These are phyloP conservation scores for Eutrema salsugineum DNA, from an alignment of 441 rosid genomes.

Conservation along the genomic window DNA sequence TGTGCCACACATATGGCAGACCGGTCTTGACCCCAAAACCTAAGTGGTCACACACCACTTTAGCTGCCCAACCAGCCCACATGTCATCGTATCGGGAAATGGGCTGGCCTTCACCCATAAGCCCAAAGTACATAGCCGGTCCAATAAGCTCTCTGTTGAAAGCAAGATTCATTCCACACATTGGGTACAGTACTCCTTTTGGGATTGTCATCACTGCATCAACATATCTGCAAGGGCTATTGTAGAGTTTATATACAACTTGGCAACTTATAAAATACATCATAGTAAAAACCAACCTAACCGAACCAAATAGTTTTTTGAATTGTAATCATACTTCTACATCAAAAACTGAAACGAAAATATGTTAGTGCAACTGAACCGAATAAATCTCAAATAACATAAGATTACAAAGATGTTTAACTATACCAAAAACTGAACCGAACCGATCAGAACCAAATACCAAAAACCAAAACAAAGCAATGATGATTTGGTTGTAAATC, in stretches of 20 bases:
- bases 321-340: not conserved
- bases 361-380: not conserved
- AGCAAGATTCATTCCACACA: slow-evolving; percentile 38
- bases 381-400: not conserved
- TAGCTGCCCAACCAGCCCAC: slow-evolving; percentile 42
- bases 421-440: not conserved
- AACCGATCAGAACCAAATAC: not conserved
- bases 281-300: not conserved
- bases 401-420: too few relatives aligned
- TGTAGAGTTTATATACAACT: not conserved
- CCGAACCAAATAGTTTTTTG: not conserved
- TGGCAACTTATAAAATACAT: not conserved
- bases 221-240: slow-evolving; percentile 32
- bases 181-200: slow-evolving; percentile 29
- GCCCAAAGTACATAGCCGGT: slow-evolving; percentile 32
- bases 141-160: slow-evolving; percentile 35
- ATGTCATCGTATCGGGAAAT: slow-evolving; percentile 34
- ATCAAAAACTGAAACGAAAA: not conserved
- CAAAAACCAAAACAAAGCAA: not conserved
- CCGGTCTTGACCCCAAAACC: slow-evolving; percentile 31
- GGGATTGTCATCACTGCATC: slow-evolving; percentile 39
- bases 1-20: slow-evolving; percentile 33
- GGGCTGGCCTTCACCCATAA: slow-evolving; percentile 36
- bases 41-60: slow-evolving; percentile 34
- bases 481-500: not conserved